Percentiles rank a stretch among this genome's conserved stretches.
These are phyloP conservation scores for Solanum chacoense DNA, from an alignment of 305 asterid genomes.

Conservation along the genomic window DNA sequence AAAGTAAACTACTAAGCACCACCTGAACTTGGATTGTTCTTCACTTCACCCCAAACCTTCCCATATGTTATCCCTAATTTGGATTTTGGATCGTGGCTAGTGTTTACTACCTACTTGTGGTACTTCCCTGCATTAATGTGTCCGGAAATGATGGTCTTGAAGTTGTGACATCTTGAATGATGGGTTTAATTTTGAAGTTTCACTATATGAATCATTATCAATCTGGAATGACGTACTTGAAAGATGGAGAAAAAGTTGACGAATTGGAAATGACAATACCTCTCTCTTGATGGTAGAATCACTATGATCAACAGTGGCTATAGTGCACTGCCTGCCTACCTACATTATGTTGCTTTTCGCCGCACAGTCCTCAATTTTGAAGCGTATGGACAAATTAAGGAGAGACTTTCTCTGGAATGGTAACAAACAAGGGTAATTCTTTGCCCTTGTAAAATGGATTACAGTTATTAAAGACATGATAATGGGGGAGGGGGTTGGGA, in stretches of 20 bases:
- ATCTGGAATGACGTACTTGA: not conserved
- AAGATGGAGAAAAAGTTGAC: not conserved
- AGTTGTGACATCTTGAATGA: not conserved
- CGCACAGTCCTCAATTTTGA: not conserved
- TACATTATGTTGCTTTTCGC: not conserved
- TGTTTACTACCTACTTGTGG: not conserved
- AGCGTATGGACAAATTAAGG: not conserved
- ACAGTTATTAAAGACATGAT: not conserved
- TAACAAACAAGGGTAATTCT: not conserved
- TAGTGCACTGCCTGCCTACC: not conserved
- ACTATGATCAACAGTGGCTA: not conserved
- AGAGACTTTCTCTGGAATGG: not conserved
- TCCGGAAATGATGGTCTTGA: not conserved
- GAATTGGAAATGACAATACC: not conserved
- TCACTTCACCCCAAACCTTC: not conserved
- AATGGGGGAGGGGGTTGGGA: not conserved
- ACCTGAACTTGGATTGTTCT: not conserved
- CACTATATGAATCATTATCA: not conserved
- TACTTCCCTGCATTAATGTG: not conserved
- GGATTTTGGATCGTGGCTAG: not conserved
- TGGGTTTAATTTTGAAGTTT: not conserved
- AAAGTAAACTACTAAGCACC: not conserved
- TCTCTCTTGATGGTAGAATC: not conserved
- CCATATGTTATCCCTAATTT: not conserved
- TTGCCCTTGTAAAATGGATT: not conserved